Evolutionary conservation across 441 rosid species (phyloP), one percentile per base, ranked within the genome.

Genomic region (Syzygium syzygioides): DNA sequence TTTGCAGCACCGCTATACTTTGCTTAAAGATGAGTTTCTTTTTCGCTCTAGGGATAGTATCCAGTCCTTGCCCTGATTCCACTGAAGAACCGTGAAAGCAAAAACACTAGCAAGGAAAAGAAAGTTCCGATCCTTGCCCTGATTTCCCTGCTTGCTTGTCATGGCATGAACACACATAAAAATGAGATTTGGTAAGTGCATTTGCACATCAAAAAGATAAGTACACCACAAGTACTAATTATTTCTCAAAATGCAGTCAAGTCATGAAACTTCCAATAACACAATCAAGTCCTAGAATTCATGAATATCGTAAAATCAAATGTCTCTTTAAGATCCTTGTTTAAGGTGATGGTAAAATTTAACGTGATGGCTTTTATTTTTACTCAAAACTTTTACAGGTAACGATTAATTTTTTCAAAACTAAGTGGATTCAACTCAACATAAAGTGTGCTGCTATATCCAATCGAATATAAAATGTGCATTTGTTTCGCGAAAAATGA

Each of bases 401-500:
- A 26, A 11, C 6, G 2, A 68, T 57, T 9, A 23, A 19, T 57
- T 57, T 57, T 25, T 57, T 25, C n/a, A 26, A 59, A 59, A 59
- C n/a, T 11, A 59, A 28, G 66, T 59, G 66, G 6, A 59, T 28
- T 59, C 66, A 59, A 28, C 66, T 59, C 66, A 59, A 59, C 66
- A 2, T 59, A 26, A 28, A 26, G 7, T 28, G 30, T 26, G 30
- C 30, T 6, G 13, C 15, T 12, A 13, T 15, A 59, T 59, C 30
- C 30, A 7, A 26, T 59, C 3, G 7, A 26, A 26, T 59, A 59
- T 4, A 59, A 26, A 26, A 2, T 5, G 7, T 26, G 3, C 1
- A 0, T 59, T 2, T 19, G 0, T 68, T 64, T 68, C 0, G 0
- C 0, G 1, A 0, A 68, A 68, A 68, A 32, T 30, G 26, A 68